A percentile compares a stretch with the other conserved stretches of the same genome.
phyloP scores from a whole-genome alignment of 495 filamentous ascomycete species.

The Podospora bellae-mahoneyi region DNA sequence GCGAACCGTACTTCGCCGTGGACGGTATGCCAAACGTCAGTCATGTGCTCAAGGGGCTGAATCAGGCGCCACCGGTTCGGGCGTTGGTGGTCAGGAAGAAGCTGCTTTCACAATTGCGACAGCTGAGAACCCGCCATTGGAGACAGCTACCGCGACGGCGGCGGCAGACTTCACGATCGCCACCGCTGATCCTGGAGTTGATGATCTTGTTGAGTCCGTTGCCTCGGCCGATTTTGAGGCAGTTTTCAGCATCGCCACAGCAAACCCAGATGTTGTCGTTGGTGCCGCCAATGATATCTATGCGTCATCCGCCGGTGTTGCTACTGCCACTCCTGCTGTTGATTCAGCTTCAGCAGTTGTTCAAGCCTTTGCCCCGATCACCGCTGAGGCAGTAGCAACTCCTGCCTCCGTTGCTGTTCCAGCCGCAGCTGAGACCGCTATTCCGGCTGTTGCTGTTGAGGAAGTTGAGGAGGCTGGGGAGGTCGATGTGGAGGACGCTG shows the following conservation, averaged over 20 bases:
- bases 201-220: slow-evolving; percentile 2
- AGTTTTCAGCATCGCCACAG: slow-evolving; percentile 2
- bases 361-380: background rate
- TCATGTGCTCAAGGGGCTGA: slow-evolving; percentile 1
- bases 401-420: slow-evolving; percentile 15
- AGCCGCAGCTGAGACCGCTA: slow-evolving; percentile 15
- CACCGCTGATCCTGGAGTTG: slow-evolving; percentile 6
- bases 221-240: background rate
- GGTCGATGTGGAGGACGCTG: slow-evolving; percentile 3
- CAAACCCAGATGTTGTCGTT: slow-evolving; percentile 5
- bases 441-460: background rate
- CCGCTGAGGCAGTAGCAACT: slow-evolving; percentile 5
- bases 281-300: slow-evolving; percentile 7
- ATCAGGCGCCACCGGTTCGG: background rate
- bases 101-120: slow-evolving; percentile 13
- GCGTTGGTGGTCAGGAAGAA: slow-evolving; percentile 7
- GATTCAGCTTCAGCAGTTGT: slow-evolving; percentile 15
- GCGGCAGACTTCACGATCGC: slow-evolving; percentile 7
- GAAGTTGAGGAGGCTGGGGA: slow-evolving; percentile 1
- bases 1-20: slow-evolving; percentile 26
- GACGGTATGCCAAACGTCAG: slow-evolving; percentile 22
- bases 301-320: slow-evolving; percentile 3
- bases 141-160: slow-evolving; percentile 9
- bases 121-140: slow-evolving; percentile 7
- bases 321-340: slow-evolving; percentile 6